Evolutionary conservation across 1,139 yeast species (phyloP).

Genomic region (Cylindricascospora bacillispora): DNA sequence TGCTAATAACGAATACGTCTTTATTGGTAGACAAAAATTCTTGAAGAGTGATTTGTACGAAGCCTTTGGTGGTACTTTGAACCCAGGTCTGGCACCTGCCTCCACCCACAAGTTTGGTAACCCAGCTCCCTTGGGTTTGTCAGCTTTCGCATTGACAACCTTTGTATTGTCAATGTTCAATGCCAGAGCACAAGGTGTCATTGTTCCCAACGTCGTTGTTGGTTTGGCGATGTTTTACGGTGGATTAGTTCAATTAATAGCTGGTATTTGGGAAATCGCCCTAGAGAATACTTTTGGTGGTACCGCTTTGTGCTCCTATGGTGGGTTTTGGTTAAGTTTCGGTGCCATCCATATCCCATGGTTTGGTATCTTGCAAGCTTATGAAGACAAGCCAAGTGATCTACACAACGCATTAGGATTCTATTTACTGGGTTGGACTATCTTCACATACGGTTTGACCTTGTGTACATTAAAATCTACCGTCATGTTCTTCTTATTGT

Average conservation of each 20-base stretch:
- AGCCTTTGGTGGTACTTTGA: slow-evolving; percentile 52
- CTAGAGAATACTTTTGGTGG: slow-evolving; percentile 68
- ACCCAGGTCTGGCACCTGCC: slow-evolving; percentile 46
- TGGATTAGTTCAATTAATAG: slow-evolving; percentile 61
- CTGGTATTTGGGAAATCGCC: slow-evolving; percentile 51
- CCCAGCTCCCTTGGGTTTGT: slow-evolving; percentile 59
- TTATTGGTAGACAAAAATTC: slow-evolving; percentile 62
- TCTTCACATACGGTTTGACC: slow-evolving; percentile 50
- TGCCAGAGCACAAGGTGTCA: slow-evolving; percentile 38
- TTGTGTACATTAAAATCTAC: slow-evolving; percentile 57
- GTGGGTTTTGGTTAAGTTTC: slow-evolving; percentile 60
- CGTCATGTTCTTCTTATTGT: slow-evolving; percentile 48
- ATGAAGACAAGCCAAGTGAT: slow-evolving; percentile 27
- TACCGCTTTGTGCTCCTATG: slow-evolving; percentile 53
- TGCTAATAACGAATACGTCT: slow-evolving; percentile 43
- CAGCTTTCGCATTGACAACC: slow-evolving; percentile 56
- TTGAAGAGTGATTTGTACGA: slow-evolving; percentile 39
- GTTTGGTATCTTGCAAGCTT: slow-evolving; percentile 49
- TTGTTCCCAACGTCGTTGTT: slow-evolving; percentile 41
- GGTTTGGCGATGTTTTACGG: slow-evolving; percentile 80
- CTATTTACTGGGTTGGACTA: slow-evolving; percentile 52
- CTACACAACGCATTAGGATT: slow-evolving; percentile 42
- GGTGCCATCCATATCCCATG: slow-evolving; percentile 50
- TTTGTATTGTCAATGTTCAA: slow-evolving; percentile 47
- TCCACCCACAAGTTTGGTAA: slow-evolving; percentile 34